Evolutionary conservation across 225 moss, liverwort and hornwort species (phyloP).

Genomic region (Climacium dendroides): DNA sequence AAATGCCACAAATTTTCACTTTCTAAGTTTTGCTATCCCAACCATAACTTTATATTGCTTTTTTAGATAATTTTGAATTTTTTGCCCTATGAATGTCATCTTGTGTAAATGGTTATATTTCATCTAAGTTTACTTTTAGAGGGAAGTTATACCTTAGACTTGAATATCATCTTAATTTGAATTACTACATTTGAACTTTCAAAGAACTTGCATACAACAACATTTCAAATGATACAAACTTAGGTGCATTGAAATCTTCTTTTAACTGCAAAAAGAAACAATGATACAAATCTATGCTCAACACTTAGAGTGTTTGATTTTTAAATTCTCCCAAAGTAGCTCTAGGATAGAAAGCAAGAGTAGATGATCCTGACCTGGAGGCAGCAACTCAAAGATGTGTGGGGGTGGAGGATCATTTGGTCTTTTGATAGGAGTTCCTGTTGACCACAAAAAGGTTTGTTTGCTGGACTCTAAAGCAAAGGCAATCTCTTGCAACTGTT

Average conservation of each 20-base stretch:
- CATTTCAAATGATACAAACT: not conserved
- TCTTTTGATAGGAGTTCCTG: too few relatives aligned
- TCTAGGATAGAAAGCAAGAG: too few relatives aligned
- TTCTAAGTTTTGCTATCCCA: not conserved
- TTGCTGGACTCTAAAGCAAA: too few relatives aligned
- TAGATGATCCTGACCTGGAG: too few relatives aligned
- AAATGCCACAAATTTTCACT: not conserved
- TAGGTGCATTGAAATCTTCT: not conserved
- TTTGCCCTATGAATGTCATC: not conserved
- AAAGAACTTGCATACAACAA: not conserved
- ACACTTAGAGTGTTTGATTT: not conserved
- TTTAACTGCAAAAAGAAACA: not conserved
- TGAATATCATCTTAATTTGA: not conserved
- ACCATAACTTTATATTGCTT: not conserved
- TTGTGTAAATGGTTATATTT: not conserved
- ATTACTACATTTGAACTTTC: not conserved
- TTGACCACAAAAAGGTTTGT: too few relatives aligned
- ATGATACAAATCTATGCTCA: not conserved
- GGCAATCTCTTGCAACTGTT: too few relatives aligned
- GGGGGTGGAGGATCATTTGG: too few relatives aligned
- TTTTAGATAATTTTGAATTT: not conserved
- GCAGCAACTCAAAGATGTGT: too few relatives aligned
- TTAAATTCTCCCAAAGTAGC: too few relatives aligned
- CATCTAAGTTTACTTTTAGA: too few relatives aligned
- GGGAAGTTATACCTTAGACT: rapidly evolving